Percentiles rank a stretch among this genome's conserved stretches.
Conservation (phyloP, 345 rosid genomes). For the Kernera saxatilis region DNA sequence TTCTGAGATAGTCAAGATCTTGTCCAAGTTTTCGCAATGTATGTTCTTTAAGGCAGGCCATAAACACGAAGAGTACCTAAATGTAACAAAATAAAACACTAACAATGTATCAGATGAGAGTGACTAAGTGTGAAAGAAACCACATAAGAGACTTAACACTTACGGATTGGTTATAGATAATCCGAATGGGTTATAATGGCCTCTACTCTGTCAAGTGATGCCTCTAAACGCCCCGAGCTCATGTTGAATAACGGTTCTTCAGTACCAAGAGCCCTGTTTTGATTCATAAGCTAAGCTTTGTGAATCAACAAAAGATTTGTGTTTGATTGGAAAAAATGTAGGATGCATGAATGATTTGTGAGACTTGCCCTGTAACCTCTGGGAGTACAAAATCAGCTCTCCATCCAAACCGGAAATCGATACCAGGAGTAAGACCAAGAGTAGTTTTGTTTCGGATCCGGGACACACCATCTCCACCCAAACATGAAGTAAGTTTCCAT, state of each 20-base stretch:
- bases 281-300: slow-evolving; percentile 2
- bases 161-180: neutral
- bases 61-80: slow-evolving; percentile 8
- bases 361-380: slow-evolving; percentile 65
- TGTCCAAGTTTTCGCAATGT: neutral
- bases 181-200: slow-evolving; percentile 54
- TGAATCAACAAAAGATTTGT: neutral
- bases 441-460: slow-evolving; percentile 76
- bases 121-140: slow-evolving; percentile 1
- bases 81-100: neutral
- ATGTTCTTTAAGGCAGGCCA: neutral
- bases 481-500: slow-evolving; percentile 84
- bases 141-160: neutral
- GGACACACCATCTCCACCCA: slow-evolving; percentile 86
- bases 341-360: neutral
- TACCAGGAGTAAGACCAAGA: slow-evolving; percentile 69
- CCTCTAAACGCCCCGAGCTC: slow-evolving; percentile 74
- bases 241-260: slow-evolving; percentile 77
- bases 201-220: slow-evolving; percentile 85
- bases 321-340: neutral
- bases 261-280: slow-evolving; percentile 68
- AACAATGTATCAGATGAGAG: neutral
- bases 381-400: slow-evolving; percentile 89
- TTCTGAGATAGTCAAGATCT: neutral
- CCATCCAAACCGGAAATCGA: slow-evolving; percentile 88